A percentile compares a stretch with the other conserved stretches of the same genome.
These are phyloP conservation scores for Lactifluus pinguis DNA, from an alignment of 768 basidiomycete species.

Conservation along the genomic window DNA sequence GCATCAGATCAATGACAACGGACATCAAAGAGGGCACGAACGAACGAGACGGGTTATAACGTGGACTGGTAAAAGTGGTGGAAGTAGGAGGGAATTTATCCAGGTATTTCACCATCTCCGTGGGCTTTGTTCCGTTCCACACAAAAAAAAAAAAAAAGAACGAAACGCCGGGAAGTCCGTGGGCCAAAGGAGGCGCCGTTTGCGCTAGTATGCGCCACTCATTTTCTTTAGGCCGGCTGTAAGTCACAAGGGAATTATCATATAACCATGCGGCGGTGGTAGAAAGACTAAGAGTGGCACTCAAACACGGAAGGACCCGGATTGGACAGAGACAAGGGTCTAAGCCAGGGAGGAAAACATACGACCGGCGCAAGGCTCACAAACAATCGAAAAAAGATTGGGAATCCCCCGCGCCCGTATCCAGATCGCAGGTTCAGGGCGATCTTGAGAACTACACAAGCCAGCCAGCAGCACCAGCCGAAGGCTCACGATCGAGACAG, in stretches of 20 bases:
- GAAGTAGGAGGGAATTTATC: neutral
- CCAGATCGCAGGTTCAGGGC: neutral
- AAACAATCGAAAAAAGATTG: neutral
- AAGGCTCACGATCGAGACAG: slow-evolving; percentile 7
- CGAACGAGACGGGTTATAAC: neutral
- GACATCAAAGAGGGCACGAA: slow-evolving; percentile 2
- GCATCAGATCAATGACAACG: neutral
- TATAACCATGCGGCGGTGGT: slow-evolving; percentile 5
- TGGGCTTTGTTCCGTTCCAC: neutral
- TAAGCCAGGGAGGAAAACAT: neutral
- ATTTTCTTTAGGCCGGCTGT: slow-evolving; percentile 11
- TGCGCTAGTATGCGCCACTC: neutral
- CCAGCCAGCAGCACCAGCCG: slow-evolving; percentile 3
- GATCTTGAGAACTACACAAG: neutral
- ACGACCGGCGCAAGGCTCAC: neutral
- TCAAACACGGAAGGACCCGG: neutral
- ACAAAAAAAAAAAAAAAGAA: neutral
- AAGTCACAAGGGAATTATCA: slow-evolving; percentile 12
- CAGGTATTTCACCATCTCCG: neutral
- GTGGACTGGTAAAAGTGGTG: neutral
- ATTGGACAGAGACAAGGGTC: neutral
- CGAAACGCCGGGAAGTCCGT: slow-evolving; percentile 1
- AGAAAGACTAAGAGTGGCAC: slow-evolving; percentile 4
- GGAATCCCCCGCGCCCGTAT: neutral
- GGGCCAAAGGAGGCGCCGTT: slow-evolving; percentile 2